Conservation (phyloP, 1,284 basidiomycete genomes). For the Rhizoctonia solani region DNA sequence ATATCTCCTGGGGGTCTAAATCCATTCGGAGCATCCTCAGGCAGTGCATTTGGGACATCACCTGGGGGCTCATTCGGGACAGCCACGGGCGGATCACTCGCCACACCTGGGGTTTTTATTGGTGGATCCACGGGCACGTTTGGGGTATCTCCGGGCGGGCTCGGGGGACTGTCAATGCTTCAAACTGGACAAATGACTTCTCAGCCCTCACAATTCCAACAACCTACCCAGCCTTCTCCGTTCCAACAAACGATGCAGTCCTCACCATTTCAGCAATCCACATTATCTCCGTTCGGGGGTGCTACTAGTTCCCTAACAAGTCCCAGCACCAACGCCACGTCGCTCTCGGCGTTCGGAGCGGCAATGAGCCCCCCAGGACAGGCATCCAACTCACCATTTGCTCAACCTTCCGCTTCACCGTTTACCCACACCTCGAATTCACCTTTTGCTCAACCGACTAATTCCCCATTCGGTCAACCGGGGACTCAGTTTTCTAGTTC, state of each 20-base stretch:
- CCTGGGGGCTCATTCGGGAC: constrained; percentile 15
- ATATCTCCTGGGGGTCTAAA: not conserved
- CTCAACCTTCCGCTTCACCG: not conserved
- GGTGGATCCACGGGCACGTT: too few species aligned
- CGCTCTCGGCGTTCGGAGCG: constrained; percentile 15
- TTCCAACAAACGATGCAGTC: constrained; percentile 11
- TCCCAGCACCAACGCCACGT: not conserved
- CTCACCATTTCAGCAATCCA: constrained; percentile 6
- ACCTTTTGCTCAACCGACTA: not conserved
- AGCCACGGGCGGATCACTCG: not conserved
- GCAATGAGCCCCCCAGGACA: constrained; percentile 27
- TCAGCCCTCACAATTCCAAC: not conserved
- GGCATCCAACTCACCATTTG: constrained; percentile 9
- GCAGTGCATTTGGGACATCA: not conserved
- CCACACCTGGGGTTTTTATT: not conserved
- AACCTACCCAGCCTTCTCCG: not conserved
- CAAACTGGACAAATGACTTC: too few species aligned
- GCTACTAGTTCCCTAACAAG: not conserved
- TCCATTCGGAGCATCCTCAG: not conserved
- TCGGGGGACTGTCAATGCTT: too few species aligned
- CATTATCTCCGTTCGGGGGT: not conserved
- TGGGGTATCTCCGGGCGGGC: too few species aligned
- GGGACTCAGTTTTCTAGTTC: not conserved
- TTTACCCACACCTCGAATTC: constrained; percentile 8
- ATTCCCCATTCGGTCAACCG: not conserved